phyloP scores from a whole-genome alignment of 2,329 filamentous ascomycete species.

The Pleoardoris graminearum region DNA sequence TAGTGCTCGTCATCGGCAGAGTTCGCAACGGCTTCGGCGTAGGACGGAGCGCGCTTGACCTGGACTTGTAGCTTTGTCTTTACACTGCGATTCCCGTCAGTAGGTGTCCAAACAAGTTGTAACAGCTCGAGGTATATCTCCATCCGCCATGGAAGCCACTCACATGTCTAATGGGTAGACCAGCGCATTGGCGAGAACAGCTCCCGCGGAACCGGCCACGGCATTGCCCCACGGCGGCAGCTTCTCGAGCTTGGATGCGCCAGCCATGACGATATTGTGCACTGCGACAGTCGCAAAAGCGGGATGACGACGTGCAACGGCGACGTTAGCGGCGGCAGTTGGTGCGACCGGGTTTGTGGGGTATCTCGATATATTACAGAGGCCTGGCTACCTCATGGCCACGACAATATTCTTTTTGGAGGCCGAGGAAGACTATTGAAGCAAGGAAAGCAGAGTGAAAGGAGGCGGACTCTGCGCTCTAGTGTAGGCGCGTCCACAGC shows the following conservation, averaged over 20 bases:
- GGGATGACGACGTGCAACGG: slow-evolving; percentile 6
- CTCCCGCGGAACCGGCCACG: slow-evolving; percentile 87
- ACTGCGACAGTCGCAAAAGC: slow-evolving; percentile 1
- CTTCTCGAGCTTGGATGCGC: slow-evolving; percentile 65
- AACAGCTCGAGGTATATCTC: too few relatives aligned
- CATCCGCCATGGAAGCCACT: slow-evolving; percentile 42
- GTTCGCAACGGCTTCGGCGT: slow-evolving; percentile 29
- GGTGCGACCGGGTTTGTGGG: slow-evolving; percentile 22
- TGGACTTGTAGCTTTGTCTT: slow-evolving; percentile 97
- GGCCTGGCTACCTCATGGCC: slow-evolving; percentile 30
- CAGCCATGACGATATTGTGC: slow-evolving; percentile 50
- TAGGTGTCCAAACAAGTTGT: neutral
- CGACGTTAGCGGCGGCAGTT: slow-evolving; percentile 15
- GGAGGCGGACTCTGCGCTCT: slow-evolving; percentile 9
- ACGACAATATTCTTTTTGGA: neutral
- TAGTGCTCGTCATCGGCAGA: slow-evolving; percentile 71
- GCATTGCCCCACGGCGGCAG: slow-evolving; percentile 93
- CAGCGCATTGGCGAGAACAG: slow-evolving; percentile 89
- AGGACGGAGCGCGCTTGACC: slow-evolving; percentile 64
- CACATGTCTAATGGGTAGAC: slow-evolving; percentile 98
- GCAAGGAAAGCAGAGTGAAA: slow-evolving; percentile 17
- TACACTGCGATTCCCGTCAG: slow-evolving; percentile 62
- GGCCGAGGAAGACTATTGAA: slow-evolving; percentile 2
- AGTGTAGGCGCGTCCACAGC: slow-evolving; percentile 10
- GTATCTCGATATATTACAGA: slow-evolving; percentile 13